Percentiles rank a stretch among this genome's conserved stretches.
phyloP scores from a whole-genome alignment of 139 green algal species.

The Chlorella sp. region DNA sequence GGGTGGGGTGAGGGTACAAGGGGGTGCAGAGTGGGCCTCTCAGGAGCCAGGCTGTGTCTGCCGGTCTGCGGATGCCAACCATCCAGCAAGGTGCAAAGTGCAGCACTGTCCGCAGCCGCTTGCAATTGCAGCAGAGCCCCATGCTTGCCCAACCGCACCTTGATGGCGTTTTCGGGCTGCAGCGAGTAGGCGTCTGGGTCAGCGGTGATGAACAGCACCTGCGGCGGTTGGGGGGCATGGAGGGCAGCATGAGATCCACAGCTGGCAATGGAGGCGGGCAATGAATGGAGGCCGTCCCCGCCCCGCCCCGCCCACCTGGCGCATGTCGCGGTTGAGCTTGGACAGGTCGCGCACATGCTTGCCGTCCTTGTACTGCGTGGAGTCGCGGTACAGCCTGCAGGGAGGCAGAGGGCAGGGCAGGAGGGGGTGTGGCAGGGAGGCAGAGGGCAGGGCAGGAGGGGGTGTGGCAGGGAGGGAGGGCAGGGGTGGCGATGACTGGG shows the following conservation, averaged over 20 bases:
- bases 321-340: constrained; percentile 95
- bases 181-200: constrained; percentile 67
- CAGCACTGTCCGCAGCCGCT: too few species aligned
- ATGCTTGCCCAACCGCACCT: constrained; percentile 45
- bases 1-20: too few species aligned
- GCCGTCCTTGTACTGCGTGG: constrained; percentile 90
- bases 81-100: too few species aligned
- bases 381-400: constrained; percentile 85
- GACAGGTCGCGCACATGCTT: constrained; percentile 94
- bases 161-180: constrained; percentile 94
- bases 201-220: constrained; percentile 81
- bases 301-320: constrained; percentile 46
- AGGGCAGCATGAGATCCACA: neutral
- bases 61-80: too few species aligned
- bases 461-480: too few species aligned
- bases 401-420: neutral
- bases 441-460: too few species aligned
- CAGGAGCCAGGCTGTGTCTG: too few species aligned
- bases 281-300: too few species aligned
- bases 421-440: neutral
- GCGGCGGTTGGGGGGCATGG: neutral
- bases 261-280: too few species aligned
- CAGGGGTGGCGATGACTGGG: too few species aligned
- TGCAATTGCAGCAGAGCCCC: neutral
- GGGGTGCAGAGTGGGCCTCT: too few species aligned